Conservation (phyloP, 2,329 filamentous ascomycete species). For the Dactylellina sp. region DNA sequence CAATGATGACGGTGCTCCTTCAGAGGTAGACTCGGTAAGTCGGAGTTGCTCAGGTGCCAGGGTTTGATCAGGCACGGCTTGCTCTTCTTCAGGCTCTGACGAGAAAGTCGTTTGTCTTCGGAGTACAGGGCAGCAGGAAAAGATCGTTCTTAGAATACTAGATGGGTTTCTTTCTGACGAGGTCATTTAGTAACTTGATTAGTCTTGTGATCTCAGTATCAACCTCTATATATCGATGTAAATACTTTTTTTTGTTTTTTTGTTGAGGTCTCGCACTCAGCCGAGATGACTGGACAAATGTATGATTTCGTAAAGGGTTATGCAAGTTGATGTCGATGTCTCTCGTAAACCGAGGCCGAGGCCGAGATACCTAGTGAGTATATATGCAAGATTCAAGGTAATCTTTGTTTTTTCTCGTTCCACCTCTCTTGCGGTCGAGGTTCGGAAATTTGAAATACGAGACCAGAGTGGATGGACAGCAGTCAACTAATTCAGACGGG, state of each 20-base stretch:
- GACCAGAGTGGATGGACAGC: too few relatives aligned
- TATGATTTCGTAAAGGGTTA: neutral
- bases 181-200: constrained; percentile 16
- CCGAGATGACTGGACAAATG: neutral
- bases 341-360: neutral
- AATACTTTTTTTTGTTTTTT: too few relatives aligned
- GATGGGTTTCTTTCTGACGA: neutral
- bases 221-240: too few relatives aligned
- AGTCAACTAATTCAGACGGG: too few relatives aligned
- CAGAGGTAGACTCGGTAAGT: constrained; percentile 10
- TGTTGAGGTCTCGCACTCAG: neutral
- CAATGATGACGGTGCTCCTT: neutral
- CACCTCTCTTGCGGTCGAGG: too few relatives aligned
- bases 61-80: neutral
- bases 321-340: constrained; percentile 2
- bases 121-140: constrained; percentile 16
- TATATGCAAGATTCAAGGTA: too few relatives aligned
- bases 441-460: too few relatives aligned
- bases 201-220: constrained; percentile 1
- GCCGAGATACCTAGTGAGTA: neutral
- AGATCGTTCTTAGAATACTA: neutral
- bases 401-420: too few relatives aligned
- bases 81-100: neutral
- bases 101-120: neutral
- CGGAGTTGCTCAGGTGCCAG: neutral